Evolutionary conservation across 2,329 filamentous ascomycete genomes (phyloP), one percentile per base, ranked within the genome.

Genomic region (Aspergillus floridensis): DNA sequence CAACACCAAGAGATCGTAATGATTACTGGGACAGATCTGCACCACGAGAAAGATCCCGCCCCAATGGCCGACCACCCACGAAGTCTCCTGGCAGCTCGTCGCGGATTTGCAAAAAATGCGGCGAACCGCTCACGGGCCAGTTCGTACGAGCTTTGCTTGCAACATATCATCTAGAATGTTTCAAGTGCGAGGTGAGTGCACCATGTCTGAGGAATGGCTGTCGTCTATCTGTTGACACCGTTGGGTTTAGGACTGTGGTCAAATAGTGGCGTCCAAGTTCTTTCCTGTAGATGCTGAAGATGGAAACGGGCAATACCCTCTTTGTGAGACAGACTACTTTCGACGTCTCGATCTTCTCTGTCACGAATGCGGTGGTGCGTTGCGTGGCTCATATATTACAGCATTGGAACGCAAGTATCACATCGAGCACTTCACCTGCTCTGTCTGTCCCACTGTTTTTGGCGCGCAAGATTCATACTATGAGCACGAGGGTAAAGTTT

Each of bases 271-370:
- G 47, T 97, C 93, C 55, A 99, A 99, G 72, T 99, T 99, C 84
- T 99, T 99, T 77, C 95, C 95, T 1, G 91, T 96, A 7, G 93
- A 96, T 66, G 91, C 96, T 68, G 92, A 96, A 69, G 87, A 92
- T 66, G 92, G 91, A 46, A 88, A 84, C 21, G 75, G 76, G 49
- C 95, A 97, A 75, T 98, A 97, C 74, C 95, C 95, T 8, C 85
- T 99, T 4, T 99, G 95, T 81, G 95, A 99, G 78, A 98, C 89
- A 24, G 95, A 99, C 77, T 99, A 99, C 76, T 99, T 99, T 77
- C 86, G 92, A 68, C 87, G 95, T 60, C 85, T 99, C 19, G 92
- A 93, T 63, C 83, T 99, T 49, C 83, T 99, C 48, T 99, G 95
- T 76, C 90, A 90, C 75, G 88, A 95, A 63, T 99, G 95, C 74